Percentiles rank a stretch among this genome's conserved stretches.
Evolutionary conservation across 1,284 basidiomycete species (phyloP).

Genomic region (Mrakiaceae sp.): DNA sequence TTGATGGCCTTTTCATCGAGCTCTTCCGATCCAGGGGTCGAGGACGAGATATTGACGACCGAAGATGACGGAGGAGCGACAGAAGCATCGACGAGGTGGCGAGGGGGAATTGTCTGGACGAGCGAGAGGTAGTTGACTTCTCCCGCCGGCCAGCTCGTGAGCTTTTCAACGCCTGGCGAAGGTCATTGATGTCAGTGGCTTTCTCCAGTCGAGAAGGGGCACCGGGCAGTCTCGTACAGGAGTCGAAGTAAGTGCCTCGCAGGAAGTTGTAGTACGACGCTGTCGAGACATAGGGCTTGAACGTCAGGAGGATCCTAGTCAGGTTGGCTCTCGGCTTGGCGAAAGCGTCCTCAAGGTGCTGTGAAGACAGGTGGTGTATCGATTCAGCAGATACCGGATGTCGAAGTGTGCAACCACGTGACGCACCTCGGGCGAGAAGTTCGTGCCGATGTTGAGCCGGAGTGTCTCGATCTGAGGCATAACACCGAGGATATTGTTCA

Average conservation of each 20-base stretch:
- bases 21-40: slow-evolving; percentile 20
- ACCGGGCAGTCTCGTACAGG: slow-evolving; percentile 18
- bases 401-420: background rate
- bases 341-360: slow-evolving; percentile 35
- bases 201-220: too few species aligned
- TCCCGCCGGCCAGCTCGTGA: background rate
- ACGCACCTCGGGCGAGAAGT: slow-evolving; percentile 32
- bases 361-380: background rate
- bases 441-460: slow-evolving; percentile 35
- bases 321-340: slow-evolving; percentile 26
- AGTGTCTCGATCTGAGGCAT: slow-evolving; percentile 16
- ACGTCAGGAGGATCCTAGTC: slow-evolving; percentile 31
- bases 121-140: slow-evolving; percentile 25
- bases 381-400: background rate
- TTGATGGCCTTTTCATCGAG: slow-evolving; percentile 11
- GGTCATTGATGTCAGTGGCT: too few species aligned
- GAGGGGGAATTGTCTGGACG: slow-evolving; percentile 34
- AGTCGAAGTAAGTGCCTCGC: slow-evolving; percentile 37
- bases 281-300: slow-evolving; percentile 36
- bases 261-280: slow-evolving; percentile 36
- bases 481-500: slow-evolving; percentile 31
- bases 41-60: slow-evolving; percentile 16
- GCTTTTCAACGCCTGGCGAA: background rate
- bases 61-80: background rate
- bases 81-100: slow-evolving; percentile 23